phyloP scores from a whole-genome alignment of 345 rosid species.

The Salix dunnii region DNA sequence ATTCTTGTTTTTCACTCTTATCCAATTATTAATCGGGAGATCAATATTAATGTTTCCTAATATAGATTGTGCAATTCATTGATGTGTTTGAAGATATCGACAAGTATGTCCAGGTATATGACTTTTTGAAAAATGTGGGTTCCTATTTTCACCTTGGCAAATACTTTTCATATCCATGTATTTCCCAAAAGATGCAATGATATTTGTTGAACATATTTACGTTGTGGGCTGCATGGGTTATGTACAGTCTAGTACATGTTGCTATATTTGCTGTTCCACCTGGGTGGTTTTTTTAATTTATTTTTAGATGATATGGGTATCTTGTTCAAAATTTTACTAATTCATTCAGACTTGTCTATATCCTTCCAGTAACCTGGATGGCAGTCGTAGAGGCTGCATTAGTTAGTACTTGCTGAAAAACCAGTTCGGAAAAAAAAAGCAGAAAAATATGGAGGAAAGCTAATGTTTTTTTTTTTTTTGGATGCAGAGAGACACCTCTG shows the following conservation, averaged over 20 bases:
- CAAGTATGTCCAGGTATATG: background rate
- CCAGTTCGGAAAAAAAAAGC: background rate
- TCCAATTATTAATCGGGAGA: background rate
- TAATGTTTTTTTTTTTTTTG: background rate
- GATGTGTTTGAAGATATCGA: background rate
- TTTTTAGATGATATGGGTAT: background rate
- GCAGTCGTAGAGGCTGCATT: no score
- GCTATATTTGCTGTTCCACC: background rate
- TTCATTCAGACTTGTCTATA: background rate
- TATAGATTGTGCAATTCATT: background rate
- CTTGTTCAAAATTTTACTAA: background rate
- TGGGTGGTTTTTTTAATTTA: background rate
- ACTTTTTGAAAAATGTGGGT: background rate
- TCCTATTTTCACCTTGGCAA: background rate
- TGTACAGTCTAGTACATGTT: background rate
- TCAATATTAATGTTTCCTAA: background rate
- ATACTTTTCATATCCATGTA: background rate
- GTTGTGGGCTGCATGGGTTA: background rate
- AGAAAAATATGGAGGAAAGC: background rate
- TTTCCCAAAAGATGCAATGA: background rate
- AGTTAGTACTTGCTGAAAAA: background rate
- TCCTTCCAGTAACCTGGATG: background rate
- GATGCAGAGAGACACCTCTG: conserved; percentile 63
- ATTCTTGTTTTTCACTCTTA: background rate
- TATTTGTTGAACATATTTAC: background rate